Base-by-base conservation (phyloP, 805 yeast species). In the Cyberlindnera sargentensis region DNA sequence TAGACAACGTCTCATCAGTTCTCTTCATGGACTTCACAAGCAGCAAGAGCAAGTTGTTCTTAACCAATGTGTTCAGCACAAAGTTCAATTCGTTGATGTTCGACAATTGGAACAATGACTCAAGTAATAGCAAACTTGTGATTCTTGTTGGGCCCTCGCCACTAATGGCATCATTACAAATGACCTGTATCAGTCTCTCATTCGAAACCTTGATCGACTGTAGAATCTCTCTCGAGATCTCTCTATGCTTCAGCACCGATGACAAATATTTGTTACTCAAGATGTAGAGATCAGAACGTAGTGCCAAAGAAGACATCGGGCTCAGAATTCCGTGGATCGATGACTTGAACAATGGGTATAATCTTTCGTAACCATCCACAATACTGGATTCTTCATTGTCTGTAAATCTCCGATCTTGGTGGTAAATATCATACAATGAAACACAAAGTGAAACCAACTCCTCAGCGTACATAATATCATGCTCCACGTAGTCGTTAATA, bases 201-300 rank as follows among this genome's bases (percentile, higher is more conserved):
- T 79, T 73, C 4, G 82, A 71, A 36, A 67, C 51, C 44, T 76
- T 73, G 37, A 88, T 64, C 26, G 76, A 72, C n/a, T 70, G 71
- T 41, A 75, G 58, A 15, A 82, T 60, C 39, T 76, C 79, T 10
- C 66, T 64, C 8, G 76, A 61, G 27, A 71, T 64, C 5, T 61
- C 64, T 31, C 64, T 64, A 41, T 71, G 71, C 3, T 59, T 60
- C 44, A 73, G 57, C 1, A 75, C 67, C 57, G 77, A 73, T 7
- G 73, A 70, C 44, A 90, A 60, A 51, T 80, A 85, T 53, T 76
- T 79, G 58, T 78, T 83, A 34, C 82, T 75, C 49, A 90, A 64
- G 7, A 84, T 76, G 61, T 91, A 91, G 37, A 91, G 68, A 55
- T 89, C 93, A 0, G 95, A 76, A 41, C 97, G 75, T 36, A 90